phyloP scores from a whole-genome alignment of 495 filamentous ascomycete genomes.

The Xylaria cubensis region DNA sequence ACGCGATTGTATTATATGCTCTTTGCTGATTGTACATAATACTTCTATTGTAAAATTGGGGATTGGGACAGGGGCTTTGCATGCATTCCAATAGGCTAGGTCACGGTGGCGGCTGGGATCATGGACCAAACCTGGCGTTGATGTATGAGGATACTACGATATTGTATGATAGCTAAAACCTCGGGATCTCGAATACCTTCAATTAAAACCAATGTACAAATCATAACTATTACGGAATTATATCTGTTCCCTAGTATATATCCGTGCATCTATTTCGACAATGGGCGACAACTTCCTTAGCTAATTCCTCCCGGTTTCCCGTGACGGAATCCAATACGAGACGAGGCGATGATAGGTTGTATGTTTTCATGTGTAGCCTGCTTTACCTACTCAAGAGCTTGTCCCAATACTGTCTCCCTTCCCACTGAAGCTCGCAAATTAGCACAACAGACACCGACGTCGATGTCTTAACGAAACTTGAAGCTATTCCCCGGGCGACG shows the following conservation, averaged over 20 bases:
- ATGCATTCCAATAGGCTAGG: constrained; percentile 2
- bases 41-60: background rate
- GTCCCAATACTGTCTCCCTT: background rate
- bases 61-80: background rate
- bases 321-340: background rate
- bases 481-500: background rate
- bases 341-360: background rate
- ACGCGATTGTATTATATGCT: constrained; percentile 16
- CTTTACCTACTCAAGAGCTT: background rate
- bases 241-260: background rate
- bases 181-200: background rate
- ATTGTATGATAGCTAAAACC: constrained; percentile 11
- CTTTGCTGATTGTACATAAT: constrained; percentile 12
- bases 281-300: background rate
- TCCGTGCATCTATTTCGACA: background rate
- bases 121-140: constrained; percentile 47
- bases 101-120: background rate
- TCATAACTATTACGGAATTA: background rate
- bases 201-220: background rate
- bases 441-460: background rate
- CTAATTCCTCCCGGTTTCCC: background rate
- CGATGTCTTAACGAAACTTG: background rate
- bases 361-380: background rate
- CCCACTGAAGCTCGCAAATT: background rate
- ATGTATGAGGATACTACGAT: constrained; percentile 39